These are phyloP conservation scores for Hevea brasiliensis DNA, from an alignment of 345 rosid species.

Conservation along the genomic window DNA sequence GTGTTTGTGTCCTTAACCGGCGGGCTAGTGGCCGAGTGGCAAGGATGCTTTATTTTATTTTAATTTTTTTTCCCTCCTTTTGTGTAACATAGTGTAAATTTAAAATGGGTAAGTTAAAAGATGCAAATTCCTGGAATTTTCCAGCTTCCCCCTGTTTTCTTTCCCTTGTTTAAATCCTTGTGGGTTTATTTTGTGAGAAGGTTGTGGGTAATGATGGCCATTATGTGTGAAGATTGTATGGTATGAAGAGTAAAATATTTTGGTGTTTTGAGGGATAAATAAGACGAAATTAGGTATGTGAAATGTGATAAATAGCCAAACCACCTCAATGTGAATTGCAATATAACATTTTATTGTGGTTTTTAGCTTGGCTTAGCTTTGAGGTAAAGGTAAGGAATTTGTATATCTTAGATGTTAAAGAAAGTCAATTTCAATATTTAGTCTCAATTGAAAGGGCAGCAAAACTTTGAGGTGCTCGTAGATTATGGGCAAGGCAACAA, in stretches of 20 bases:
- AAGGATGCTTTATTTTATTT: background rate
- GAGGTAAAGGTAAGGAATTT: slow-evolving; percentile 33
- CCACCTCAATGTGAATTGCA: slow-evolving; percentile 6
- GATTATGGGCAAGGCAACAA: slow-evolving; percentile 9
- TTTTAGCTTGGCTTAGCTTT: slow-evolving; percentile 28
- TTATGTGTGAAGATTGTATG: background rate
- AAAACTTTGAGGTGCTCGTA: background rate
- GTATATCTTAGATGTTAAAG: slow-evolving; percentile 23
- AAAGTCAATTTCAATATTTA: slow-evolving; percentile 24
- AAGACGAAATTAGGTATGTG: too few relatives aligned
- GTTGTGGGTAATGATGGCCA: too few relatives aligned
- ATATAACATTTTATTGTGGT: background rate
- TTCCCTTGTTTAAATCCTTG: background rate
- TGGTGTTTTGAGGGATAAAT: too few relatives aligned
- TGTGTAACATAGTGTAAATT: slow-evolving; percentile 13
- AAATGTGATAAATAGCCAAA: slow-evolving; percentile 32
- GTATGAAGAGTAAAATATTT: background rate
- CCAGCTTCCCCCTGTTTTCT: background rate
- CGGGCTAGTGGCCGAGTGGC: background rate
- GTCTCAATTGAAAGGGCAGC: background rate
- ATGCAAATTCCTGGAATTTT: slow-evolving; percentile 11
- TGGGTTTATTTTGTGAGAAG: too few relatives aligned
- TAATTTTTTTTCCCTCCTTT: background rate
- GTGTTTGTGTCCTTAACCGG: background rate
- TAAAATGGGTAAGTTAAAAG: slow-evolving; percentile 18